Evolutionary conservation across 2,329 filamentous ascomycete genomes (phyloP).

Genomic region (Pseudogymnoascus sp.): DNA sequence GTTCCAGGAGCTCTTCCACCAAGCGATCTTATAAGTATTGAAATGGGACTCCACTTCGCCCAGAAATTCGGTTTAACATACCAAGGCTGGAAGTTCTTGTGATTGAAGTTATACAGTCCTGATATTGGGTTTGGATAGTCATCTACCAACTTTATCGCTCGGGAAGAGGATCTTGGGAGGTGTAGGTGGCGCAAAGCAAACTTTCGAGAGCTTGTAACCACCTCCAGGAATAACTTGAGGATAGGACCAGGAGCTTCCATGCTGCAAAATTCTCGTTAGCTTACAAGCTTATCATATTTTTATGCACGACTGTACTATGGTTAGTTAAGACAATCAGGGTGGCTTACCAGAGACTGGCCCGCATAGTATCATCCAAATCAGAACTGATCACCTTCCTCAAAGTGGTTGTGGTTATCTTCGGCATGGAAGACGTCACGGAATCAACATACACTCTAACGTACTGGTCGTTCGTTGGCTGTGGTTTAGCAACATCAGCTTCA

Average conservation of each 20-base stretch:
- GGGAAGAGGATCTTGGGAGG: conserved; percentile 11
- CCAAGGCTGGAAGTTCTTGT: conserved; percentile 12
- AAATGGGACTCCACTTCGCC: conserved; percentile 11
- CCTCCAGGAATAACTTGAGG: conserved; percentile 2
- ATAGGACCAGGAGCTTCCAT: conserved; percentile 14
- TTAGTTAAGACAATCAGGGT: background rate
- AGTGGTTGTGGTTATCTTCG: conserved; percentile 5
- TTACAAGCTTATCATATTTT: background rate
- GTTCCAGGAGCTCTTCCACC: conserved; percentile 13
- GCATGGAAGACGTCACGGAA: conserved; percentile 21
- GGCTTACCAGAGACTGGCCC: conserved; percentile 12
- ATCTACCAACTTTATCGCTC: conserved; percentile 12
- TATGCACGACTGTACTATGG: background rate
- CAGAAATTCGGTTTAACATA: conserved; percentile 14
- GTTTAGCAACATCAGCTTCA: conserved; percentile 19
- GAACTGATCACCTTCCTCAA: conserved; percentile 11
- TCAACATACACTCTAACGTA: conserved; percentile 36
- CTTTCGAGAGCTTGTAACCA: conserved; percentile 12
- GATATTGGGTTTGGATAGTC: conserved; percentile 15
- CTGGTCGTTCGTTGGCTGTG: conserved; percentile 25
- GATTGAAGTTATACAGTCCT: conserved; percentile 15
- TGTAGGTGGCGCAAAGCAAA: conserved; percentile 11
- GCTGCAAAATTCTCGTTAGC: conserved; percentile 9
- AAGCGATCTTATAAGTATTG: conserved; percentile 10
- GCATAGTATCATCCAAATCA: conserved; percentile 16